These are phyloP conservation scores for Rhodomyrtus tomentosa DNA, from an alignment of 345 rosid species.

Conservation along the genomic window DNA sequence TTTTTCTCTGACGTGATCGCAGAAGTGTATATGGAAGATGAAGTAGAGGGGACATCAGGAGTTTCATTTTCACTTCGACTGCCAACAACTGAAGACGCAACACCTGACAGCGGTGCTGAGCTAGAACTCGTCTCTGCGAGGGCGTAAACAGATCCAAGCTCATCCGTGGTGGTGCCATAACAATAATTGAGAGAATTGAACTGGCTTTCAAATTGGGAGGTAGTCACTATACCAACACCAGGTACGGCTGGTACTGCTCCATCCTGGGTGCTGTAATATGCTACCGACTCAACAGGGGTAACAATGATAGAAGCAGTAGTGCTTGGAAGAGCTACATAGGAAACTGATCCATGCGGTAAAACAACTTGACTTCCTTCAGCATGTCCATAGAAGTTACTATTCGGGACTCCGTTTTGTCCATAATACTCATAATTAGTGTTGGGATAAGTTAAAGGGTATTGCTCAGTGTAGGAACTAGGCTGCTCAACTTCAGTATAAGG, in stretches of 20 bases:
- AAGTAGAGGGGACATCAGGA: conserved; percentile 21
- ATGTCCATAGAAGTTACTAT: conserved; percentile 46
- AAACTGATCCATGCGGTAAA: conserved; percentile 38
- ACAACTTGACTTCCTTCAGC: conserved; percentile 57
- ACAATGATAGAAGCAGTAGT: conserved; percentile 37
- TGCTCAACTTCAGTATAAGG: conserved; percentile 37
- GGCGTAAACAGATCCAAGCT: conserved; percentile 10
- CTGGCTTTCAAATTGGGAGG: conserved; percentile 31
- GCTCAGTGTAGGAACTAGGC: conserved; percentile 32
- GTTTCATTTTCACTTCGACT: conserved; percentile 16
- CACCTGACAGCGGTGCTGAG: conserved; percentile 6
- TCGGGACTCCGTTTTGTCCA: conserved; percentile 26
- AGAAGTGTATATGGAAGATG: conserved; percentile 17
- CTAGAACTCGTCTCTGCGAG: conserved; percentile 9
- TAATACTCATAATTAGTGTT: conserved; percentile 45
- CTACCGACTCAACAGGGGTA: conserved; percentile 28
- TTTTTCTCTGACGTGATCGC: conserved; percentile 13
- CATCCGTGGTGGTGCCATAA: conserved; percentile 8
- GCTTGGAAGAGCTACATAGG: conserved; percentile 45
- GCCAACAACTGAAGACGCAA: conserved; percentile 10
- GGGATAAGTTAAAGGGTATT: conserved; percentile 40
- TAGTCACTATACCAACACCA: conserved; percentile 18
- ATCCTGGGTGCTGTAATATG: conserved; percentile 47
- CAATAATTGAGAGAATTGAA: conserved; percentile 22
- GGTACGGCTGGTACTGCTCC: conserved; percentile 34